Evolutionary conservation across 306 rosid species (phyloP), one percentile per base, ranked within the genome.

Genomic region (Vigna nakashimae): DNA sequence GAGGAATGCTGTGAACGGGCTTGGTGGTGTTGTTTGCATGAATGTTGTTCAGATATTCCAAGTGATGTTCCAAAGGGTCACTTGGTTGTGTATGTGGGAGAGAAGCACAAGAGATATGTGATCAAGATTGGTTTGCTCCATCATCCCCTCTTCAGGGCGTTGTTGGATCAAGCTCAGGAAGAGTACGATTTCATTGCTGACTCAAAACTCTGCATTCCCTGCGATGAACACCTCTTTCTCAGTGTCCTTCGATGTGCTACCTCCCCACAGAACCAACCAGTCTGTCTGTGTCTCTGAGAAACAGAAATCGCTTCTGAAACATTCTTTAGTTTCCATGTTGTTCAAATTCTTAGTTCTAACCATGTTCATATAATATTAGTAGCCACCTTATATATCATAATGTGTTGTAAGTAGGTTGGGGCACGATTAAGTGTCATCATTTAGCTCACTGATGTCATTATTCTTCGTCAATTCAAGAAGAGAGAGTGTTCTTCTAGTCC

Each of bases 1-100:
- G 91, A 85, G 58, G 18, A 73, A 11, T 84, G 90, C 82, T 81
- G 88, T 66, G 84, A 88, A 79, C 85, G 92, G 91, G 83, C 71
- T 36, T 49, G 84, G 53, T 84, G 94, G 90, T 75, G 68, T 56
- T 79, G 79, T 6, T 17, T 83, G 32, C 87, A 88, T 28, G 86
- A 89, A 75, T 82, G 84, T 2, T 79, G 87, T 65, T 85, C 87
- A 4, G 14, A 28, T 15, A 91, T 92, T 26, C 99, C 99, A 51
- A 88, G 85, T 73, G 99, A 95, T 66, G 99, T 95, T 69, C 99
- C 99, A 30, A 92, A 85, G 87, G 98, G 99, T 70, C 99, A 96
- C 84, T 84, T 90, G 78, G 98, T 90, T 58, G 94, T 96, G 4
- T 96, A 92, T 11, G 97, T 92, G 0, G 99, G 99, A 22, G 86